Evolutionary conservation across 2,329 filamentous ascomycete species (phyloP).

Genomic region (Aspergillus clavatus): DNA sequence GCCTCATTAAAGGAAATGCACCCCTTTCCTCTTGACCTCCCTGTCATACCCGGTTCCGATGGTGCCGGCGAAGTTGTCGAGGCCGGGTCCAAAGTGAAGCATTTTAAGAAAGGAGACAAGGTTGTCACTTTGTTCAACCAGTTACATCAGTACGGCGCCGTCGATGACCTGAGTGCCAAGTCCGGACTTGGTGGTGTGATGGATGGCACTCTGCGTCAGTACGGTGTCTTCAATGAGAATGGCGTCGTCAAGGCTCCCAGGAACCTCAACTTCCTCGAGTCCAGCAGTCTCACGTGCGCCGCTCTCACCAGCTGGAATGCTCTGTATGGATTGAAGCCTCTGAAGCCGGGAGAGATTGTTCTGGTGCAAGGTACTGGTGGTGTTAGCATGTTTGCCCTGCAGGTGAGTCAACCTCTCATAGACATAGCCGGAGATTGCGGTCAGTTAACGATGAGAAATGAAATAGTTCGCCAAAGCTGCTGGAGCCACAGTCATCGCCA

Average conservation of each 20-base stretch:
- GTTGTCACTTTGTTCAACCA: constrained; percentile 58
- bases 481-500: constrained; percentile 54
- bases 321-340: constrained; percentile 52
- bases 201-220: constrained; percentile 64
- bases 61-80: constrained; percentile 45
- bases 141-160: constrained; percentile 48
- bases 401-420: too few relatives aligned
- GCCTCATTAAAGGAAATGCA: constrained; percentile 25
- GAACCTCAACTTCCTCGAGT: constrained; percentile 51
- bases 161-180: constrained; percentile 34
- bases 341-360: constrained; percentile 54
- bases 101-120: constrained; percentile 55
- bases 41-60: constrained; percentile 33
- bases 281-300: constrained; percentile 56
- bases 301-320: constrained; percentile 63
- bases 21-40: constrained; percentile 29
- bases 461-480: constrained; percentile 45
- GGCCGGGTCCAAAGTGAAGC: constrained; percentile 52
- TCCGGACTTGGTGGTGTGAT: constrained; percentile 64
- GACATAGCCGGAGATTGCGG: neutral
- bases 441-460: neutral
- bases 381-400: constrained; percentile 54
- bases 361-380: constrained; percentile 59
- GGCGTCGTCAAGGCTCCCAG: constrained; percentile 62
- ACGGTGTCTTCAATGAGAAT: constrained; percentile 62